Conservation (phyloP, 2,329 filamentous ascomycete genomes). For the Tolypocladium amazonense region DNA sequence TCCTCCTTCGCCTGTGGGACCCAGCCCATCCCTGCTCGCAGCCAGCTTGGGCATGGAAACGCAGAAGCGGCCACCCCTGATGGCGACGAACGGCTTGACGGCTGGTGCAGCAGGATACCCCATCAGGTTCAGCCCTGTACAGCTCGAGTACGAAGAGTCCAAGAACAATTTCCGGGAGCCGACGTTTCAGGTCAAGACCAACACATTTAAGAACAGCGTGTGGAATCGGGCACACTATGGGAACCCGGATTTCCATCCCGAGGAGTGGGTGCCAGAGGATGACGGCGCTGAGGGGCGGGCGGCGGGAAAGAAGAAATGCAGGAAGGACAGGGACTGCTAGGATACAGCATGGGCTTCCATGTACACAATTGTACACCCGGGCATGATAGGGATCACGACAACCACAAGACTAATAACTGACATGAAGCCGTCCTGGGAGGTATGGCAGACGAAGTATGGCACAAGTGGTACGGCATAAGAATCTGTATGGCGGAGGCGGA, state of each 20-base stretch:
- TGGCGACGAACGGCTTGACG: neutral
- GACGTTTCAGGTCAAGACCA: slow-evolving; percentile 37
- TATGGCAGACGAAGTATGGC: neutral
- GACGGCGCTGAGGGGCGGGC: slow-evolving; percentile 19
- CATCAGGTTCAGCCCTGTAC: slow-evolving; percentile 39
- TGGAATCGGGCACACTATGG: slow-evolving; percentile 58
- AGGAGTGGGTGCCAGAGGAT: slow-evolving; percentile 32
- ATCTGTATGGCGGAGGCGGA: neutral
- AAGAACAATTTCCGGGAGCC: slow-evolving; percentile 33
- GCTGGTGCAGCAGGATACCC: slow-evolving; percentile 13
- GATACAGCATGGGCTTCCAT: neutral
- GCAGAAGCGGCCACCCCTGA: slow-evolving; percentile 1
- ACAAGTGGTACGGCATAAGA: neutral
- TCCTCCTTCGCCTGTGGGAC: slow-evolving; percentile 6
- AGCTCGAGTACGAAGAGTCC: slow-evolving; percentile 37
- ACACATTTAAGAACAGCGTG: slow-evolving; percentile 55
- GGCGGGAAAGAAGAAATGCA: slow-evolving; percentile 13
- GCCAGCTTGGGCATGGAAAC: slow-evolving; percentile 2
- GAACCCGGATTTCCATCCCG: slow-evolving; percentile 43
- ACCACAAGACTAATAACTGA: neutral
- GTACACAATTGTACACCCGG: neutral
- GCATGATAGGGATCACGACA: neutral
- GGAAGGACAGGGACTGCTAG: slow-evolving; percentile 8
- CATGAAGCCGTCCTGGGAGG: neutral
- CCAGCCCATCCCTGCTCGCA: slow-evolving; percentile 5